These are phyloP conservation scores for Penicillium egyptiacum DNA, from an alignment of 495 filamentous ascomycete species.

Conservation along the genomic window DNA sequence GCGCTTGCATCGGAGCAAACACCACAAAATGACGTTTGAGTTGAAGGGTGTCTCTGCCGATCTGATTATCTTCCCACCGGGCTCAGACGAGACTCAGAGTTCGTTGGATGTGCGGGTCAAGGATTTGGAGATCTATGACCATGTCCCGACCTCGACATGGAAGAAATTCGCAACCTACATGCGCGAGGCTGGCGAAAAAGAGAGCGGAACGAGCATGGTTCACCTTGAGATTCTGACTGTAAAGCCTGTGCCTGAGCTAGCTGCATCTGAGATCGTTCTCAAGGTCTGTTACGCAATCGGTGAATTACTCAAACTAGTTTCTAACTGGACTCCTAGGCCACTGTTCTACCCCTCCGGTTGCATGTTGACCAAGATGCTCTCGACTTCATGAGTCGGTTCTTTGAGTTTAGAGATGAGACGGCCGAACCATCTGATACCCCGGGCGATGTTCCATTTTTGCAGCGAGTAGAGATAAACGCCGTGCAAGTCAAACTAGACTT, in stretches of 20 bases:
- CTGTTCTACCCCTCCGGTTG: conserved; percentile 80
- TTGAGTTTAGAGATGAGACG: conserved; percentile 90
- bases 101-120: conserved; percentile 79
- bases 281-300: conserved; percentile 50
- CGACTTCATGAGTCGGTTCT: conserved; percentile 96
- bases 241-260: conserved; percentile 75
- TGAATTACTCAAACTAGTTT: neutral
- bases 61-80: conserved; percentile 77
- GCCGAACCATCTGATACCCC: conserved; percentile 49
- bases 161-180: conserved; percentile 96
- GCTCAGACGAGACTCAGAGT: conserved; percentile 75
- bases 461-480: conserved; percentile 82
- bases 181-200: conserved; percentile 77
- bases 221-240: conserved; percentile 87
- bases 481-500: conserved; percentile 87
- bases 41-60: conserved; percentile 83
- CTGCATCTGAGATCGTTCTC: conserved; percentile 86
- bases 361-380: conserved; percentile 98
- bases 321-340: conserved; percentile 50
- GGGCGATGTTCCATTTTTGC: conserved; percentile 81
- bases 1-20: conserved; percentile 78
- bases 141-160: conserved; percentile 95
- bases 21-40: conserved; percentile 95
- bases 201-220: conserved; percentile 83
- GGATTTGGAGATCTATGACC: conserved; percentile 90